Conservation (phyloP, 257 asterid genomes). For the Mitragyna speciosa region DNA sequence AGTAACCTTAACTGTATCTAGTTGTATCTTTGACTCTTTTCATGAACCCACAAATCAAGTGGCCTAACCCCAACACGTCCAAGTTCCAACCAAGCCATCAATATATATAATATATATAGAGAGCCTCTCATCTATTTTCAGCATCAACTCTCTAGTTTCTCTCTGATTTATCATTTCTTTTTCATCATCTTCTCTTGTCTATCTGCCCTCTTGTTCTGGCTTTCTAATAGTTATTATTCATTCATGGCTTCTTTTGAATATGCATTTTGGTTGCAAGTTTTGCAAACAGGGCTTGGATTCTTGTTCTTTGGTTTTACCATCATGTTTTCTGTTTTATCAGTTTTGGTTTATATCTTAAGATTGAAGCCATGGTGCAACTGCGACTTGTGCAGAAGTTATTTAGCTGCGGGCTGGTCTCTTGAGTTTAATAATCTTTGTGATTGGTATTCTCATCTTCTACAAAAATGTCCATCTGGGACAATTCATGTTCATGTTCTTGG, state of each 20-base stretch:
- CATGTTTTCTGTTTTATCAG: conserved; percentile 15
- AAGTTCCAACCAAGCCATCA: background rate
- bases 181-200: background rate
- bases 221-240: background rate
- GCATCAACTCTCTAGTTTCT: background rate
- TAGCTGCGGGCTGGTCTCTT: conserved; percentile 52
- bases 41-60: background rate
- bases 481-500: conserved; percentile 68
- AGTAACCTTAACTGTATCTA: background rate
- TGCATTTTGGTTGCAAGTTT: background rate
- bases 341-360: conserved; percentile 23
- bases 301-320: conserved; percentile 30
- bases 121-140: background rate
- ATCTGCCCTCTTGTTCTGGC: background rate
- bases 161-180: background rate
- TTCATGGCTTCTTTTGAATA: background rate
- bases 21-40: background rate
- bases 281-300: conserved; percentile 27
- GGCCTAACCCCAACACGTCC: background rate
- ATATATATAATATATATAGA: background rate
- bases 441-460: conserved; percentile 74
- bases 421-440: conserved; percentile 65
- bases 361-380: conserved; percentile 62
- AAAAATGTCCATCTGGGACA: conserved; percentile 56
- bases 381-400: conserved; percentile 51